These are phyloP conservation scores for Kappamyces sp. DNA, from an alignment of 192 early-diverging fungal species.

Conservation along the genomic window DNA sequence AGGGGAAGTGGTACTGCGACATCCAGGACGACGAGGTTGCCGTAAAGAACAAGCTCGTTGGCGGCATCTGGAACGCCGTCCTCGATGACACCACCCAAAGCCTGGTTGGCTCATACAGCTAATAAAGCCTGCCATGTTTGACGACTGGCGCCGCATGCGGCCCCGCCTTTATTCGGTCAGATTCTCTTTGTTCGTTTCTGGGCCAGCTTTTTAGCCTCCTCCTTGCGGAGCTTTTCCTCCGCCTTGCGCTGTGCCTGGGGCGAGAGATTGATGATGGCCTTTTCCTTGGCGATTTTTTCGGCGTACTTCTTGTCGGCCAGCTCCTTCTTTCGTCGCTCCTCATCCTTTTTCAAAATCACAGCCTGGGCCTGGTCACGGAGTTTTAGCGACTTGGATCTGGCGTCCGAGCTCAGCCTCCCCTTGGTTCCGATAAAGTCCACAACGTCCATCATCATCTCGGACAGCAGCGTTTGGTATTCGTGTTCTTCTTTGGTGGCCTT, in stretches of 20 bases:
- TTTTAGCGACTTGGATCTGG: slow-evolving; percentile 54
- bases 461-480: not conserved
- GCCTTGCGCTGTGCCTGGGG: slow-evolving; percentile 79
- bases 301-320: slow-evolving; percentile 60
- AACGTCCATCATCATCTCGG: slow-evolving; percentile 30
- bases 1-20: too few species aligned
- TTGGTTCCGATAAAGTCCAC: slow-evolving; percentile 40
- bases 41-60: too few species aligned
- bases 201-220: slow-evolving; percentile 61
- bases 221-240: slow-evolving; percentile 75
- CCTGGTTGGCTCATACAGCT: too few species aligned
- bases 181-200: slow-evolving; percentile 53
- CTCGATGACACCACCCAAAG: too few species aligned
- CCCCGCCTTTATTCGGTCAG: slow-evolving; percentile 11
- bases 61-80: too few species aligned
- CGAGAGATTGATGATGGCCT: slow-evolving; percentile 59
- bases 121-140: too few species aligned
- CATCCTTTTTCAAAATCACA: slow-evolving; percentile 53
- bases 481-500: slow-evolving; percentile 7
- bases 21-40: too few species aligned
- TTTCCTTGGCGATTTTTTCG: slow-evolving; percentile 61
- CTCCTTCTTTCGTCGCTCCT: slow-evolving; percentile 61
- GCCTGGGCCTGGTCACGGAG: slow-evolving; percentile 59
- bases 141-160: too few species aligned
- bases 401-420: slow-evolving; percentile 37